Percentiles rank a stretch among this genome's conserved stretches.
These are phyloP conservation scores for Suhomyces pyralidae DNA, from an alignment of 805 yeast genomes.

Conservation along the genomic window DNA sequence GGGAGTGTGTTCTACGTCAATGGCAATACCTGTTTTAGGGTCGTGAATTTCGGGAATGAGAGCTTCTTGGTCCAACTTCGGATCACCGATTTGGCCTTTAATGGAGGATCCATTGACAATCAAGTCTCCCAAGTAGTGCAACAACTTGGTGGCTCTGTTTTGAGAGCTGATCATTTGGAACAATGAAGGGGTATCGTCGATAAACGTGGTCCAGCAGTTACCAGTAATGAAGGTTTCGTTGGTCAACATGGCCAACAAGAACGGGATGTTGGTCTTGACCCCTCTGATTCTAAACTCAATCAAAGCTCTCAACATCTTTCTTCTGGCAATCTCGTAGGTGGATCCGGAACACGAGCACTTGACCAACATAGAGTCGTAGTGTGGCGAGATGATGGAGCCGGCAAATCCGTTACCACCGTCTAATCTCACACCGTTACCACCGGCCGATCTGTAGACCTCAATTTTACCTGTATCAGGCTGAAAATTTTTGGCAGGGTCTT, in stretches of 20 bases:
- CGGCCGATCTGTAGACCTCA: constrained; percentile 96
- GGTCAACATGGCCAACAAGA: constrained; percentile 85
- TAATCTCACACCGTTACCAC: constrained; percentile 98
- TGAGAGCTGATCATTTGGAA: constrained; percentile 93
- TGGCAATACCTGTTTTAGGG: constrained; percentile 51
- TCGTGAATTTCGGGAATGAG: constrained; percentile 71
- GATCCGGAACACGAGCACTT: constrained; percentile 97
- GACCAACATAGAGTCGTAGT: constrained; percentile 96
- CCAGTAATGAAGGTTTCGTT: constrained; percentile 84
- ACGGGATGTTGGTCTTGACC: constrained; percentile 97
- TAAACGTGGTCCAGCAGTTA: constrained; percentile 96
- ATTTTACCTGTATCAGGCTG: constrained; percentile 98
- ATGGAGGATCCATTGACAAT: constrained; percentile 95
- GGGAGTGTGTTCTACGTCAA: constrained; percentile 57
- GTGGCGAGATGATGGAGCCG: constrained; percentile 94
- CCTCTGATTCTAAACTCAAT: constrained; percentile 98
- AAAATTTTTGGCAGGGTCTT: constrained; percentile 93
- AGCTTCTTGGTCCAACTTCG: constrained; percentile 76
- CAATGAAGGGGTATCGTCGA: constrained; percentile 94
- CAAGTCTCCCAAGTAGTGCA: constrained; percentile 87
- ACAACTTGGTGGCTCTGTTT: constrained; percentile 93
- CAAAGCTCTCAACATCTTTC: constrained; percentile 96
- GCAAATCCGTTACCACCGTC: constrained; percentile 99
- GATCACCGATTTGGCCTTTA: constrained; percentile 91
- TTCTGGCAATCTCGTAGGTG: constrained; percentile 91